Evolutionary conservation across 768 basidiomycete species (phyloP).

Genomic region (Pulveroboletus frians): DNA sequence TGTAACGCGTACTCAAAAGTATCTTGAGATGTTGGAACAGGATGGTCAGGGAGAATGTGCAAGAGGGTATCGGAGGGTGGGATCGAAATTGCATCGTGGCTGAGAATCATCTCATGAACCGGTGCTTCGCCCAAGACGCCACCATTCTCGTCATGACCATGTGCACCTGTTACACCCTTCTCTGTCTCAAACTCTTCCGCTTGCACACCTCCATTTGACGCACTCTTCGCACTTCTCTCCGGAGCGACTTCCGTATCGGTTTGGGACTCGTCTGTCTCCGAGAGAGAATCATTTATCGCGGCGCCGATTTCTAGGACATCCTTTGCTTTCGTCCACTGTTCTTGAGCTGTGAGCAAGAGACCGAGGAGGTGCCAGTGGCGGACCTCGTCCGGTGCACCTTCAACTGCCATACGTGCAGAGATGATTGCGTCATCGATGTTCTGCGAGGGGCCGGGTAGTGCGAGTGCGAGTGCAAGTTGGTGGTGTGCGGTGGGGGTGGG

Average conservation of each 20-base stretch:
- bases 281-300: slow-evolving; percentile 42
- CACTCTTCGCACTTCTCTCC: slow-evolving; percentile 8
- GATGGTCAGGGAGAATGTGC: slow-evolving; percentile 42
- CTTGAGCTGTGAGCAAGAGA: slow-evolving; percentile 69
- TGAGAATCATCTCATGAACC: slow-evolving; percentile 27
- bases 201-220: background rate
- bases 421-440: slow-evolving; percentile 64
- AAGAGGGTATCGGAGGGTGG: slow-evolving; percentile 43
- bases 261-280: slow-evolving; percentile 31
- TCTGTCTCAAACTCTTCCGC: slow-evolving; percentile 13
- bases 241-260: slow-evolving; percentile 20
- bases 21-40: slow-evolving; percentile 48
- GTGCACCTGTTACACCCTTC: background rate
- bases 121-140: background rate
- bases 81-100: slow-evolving; percentile 25
- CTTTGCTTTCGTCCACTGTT: slow-evolving; percentile 73
- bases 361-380: slow-evolving; percentile 92
- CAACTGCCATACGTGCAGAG: slow-evolving; percentile 67
- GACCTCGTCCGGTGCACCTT: slow-evolving; percentile 55
- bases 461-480: slow-evolving; percentile 73
- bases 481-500: slow-evolving; percentile 61
- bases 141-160: background rate
- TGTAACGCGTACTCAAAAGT: slow-evolving; percentile 77
- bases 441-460: slow-evolving; percentile 57
- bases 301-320: slow-evolving; percentile 78